Percentiles rank a stretch among this genome's conserved stretches.
phyloP scores from a whole-genome alignment of 2,329 filamentous ascomycete genomes.

The Chaetomium olivaceum region DNA sequence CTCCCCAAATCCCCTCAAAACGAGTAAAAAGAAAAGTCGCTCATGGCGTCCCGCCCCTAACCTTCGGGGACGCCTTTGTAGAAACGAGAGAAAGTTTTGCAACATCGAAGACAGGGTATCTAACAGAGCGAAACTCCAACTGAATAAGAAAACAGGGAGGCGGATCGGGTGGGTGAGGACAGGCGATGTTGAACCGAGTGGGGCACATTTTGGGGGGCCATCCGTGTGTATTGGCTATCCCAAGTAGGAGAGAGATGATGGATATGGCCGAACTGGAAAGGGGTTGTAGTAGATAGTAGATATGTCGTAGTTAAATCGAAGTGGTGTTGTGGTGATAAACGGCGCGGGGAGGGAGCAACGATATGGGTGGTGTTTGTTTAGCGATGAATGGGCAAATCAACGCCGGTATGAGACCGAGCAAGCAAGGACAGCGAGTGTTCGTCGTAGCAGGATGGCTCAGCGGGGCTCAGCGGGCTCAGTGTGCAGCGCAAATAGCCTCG shows the following conservation, averaged over 20 bases:
- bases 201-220: neutral
- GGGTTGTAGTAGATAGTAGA: neutral
- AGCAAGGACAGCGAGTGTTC: neutral
- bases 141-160: neutral
- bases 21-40: neutral
- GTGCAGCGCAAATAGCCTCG: neutral
- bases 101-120: slow-evolving; percentile 15
- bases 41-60: neutral
- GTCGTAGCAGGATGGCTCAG: neutral
- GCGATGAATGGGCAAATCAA: neutral
- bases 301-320: neutral
- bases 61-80: neutral
- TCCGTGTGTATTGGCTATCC: neutral
- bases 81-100: slow-evolving; percentile 2
- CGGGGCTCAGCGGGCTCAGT: too few species aligned
- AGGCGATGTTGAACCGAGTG: neutral
- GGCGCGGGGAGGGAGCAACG: neutral
- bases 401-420: neutral
- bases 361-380: neutral
- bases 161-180: neutral
- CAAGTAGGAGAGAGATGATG: neutral
- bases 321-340: neutral
- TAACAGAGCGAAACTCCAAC: slow-evolving; percentile 11
- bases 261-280: neutral
- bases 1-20: neutral